phyloP scores from a whole-genome alignment of 176 grass and related monocot species.

The Avena insularis region DNA sequence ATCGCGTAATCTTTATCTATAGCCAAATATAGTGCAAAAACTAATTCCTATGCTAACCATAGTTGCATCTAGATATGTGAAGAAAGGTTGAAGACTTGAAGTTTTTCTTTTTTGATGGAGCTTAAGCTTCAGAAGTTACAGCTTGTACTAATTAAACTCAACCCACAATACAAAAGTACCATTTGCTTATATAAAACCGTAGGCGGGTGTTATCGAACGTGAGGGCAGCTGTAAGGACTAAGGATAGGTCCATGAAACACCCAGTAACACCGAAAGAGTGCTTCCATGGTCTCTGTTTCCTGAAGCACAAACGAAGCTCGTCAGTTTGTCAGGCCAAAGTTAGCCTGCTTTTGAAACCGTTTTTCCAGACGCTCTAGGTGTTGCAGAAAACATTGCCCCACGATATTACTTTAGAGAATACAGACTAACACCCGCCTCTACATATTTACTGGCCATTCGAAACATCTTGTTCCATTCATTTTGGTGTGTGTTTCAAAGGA shows the following conservation, averaged over 20 bases:
- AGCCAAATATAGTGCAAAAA: background rate
- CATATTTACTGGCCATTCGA: background rate
- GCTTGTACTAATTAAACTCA: background rate
- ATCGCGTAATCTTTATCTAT: background rate
- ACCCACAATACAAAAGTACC: background rate
- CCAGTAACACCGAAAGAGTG: background rate
- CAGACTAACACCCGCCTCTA: background rate
- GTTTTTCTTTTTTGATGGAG: background rate
- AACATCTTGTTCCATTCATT: background rate
- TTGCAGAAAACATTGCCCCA: background rate
- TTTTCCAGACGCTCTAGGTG: background rate
- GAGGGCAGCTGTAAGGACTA: background rate
- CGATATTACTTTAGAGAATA: background rate
- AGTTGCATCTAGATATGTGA: background rate
- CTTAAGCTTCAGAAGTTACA: constrained; percentile 14
- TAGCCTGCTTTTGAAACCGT: background rate
- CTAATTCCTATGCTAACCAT: background rate
- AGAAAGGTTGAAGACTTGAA: background rate
- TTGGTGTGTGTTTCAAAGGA: background rate
- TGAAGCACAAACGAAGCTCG: background rate
- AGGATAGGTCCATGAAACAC: background rate
- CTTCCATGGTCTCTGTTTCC: background rate
- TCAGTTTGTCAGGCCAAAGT: background rate
- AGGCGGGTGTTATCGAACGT: background rate
- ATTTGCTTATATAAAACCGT: background rate